These are phyloP conservation scores for Lactarius psammicola DNA, from an alignment of 768 basidiomycete species.

Conservation along the genomic window DNA sequence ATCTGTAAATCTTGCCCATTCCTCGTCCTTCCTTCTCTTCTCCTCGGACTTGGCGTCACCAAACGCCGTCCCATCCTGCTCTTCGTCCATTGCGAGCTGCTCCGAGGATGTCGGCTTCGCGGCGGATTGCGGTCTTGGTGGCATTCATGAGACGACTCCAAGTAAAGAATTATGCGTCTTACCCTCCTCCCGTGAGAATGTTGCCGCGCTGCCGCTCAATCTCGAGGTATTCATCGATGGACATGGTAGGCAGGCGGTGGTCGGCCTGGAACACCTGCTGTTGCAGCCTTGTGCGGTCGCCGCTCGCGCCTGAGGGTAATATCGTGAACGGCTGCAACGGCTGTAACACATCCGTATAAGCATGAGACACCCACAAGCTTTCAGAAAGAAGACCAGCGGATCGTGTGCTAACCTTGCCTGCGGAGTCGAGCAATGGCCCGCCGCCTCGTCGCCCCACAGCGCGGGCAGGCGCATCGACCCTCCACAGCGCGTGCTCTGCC, in stretches of 20 bases:
- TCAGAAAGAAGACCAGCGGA: conserved; percentile 23
- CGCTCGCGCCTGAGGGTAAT: conserved; percentile 59
- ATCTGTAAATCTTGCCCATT: conserved; percentile 89
- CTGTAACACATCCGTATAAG: conserved; percentile 39
- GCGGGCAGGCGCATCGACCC: conserved; percentile 53
- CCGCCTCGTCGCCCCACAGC: conserved; percentile 34
- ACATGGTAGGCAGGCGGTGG: conserved; percentile 90
- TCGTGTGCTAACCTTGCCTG: conserved; percentile 61
- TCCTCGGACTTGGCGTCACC: conserved; percentile 71
- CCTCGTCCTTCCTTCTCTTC: conserved; percentile 82
- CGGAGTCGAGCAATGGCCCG: conserved; percentile 65
- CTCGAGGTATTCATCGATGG: conserved; percentile 90
- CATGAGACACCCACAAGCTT: background rate
- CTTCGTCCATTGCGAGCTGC: conserved; percentile 72
- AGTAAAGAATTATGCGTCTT: conserved; percentile 34
- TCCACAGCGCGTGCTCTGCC: conserved; percentile 61
- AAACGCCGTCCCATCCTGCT: conserved; percentile 74
- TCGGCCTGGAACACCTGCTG: conserved; percentile 81
- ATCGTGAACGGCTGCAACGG: conserved; percentile 92
- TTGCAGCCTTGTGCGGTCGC: conserved; percentile 70
- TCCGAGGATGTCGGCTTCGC: conserved; percentile 70
- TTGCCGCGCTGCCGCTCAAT: conserved; percentile 83
- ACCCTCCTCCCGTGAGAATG: conserved; percentile 87
- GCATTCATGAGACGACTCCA: background rate
- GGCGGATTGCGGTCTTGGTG: conserved; percentile 33